Evolutionary conservation across 2,329 filamentous ascomycete genomes (phyloP).

Genomic region (Xylariomycetidae sp.): DNA sequence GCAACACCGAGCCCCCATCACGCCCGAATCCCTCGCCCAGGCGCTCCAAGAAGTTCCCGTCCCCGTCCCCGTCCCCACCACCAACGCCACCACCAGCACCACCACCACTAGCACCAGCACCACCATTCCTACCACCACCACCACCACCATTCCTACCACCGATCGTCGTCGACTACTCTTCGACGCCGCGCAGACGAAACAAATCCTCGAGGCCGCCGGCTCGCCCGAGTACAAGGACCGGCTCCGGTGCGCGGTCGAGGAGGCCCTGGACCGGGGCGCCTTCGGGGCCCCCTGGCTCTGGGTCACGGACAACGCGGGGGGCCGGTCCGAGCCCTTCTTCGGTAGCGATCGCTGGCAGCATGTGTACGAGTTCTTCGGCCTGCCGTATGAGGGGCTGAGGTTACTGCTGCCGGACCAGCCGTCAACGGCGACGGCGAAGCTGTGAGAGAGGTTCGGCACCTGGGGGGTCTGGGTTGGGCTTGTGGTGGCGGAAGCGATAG

Average conservation of each 20-base stretch:
- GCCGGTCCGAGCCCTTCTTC: conserved; percentile 65
- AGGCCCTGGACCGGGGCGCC: conserved; percentile 60
- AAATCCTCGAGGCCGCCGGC: conserved; percentile 49
- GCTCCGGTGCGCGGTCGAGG: conserved; percentile 54
- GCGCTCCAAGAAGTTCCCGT: conserved; percentile 1
- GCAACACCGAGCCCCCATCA: conserved; percentile 15
- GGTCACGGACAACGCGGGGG: conserved; percentile 58
- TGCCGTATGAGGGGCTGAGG: conserved; percentile 54
- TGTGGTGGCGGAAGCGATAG: no score
- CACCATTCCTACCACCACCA: no score
- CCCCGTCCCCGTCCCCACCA: conserved; percentile 1
- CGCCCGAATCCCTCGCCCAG: not conserved
- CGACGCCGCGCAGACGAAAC: conserved; percentile 43
- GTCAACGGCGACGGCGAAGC: conserved; percentile 27
- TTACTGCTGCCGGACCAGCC: conserved; percentile 28
- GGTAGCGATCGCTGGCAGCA: conserved; percentile 70
- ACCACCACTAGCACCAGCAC: not conserved
- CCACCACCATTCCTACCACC: no score
- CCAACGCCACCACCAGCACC: not conserved
- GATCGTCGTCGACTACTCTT: conserved; percentile 37
- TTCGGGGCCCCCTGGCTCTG: conserved; percentile 76
- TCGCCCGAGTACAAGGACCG: conserved; percentile 39
- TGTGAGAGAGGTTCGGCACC: conserved; percentile 14
- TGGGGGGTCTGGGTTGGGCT: no score
- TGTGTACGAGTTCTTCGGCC: conserved; percentile 61